Percentiles rank a stretch among this genome's conserved stretches.
These are phyloP conservation scores for Eucalyptus sp. DNA, from an alignment of 345 rosid genomes.

Conservation along the genomic window DNA sequence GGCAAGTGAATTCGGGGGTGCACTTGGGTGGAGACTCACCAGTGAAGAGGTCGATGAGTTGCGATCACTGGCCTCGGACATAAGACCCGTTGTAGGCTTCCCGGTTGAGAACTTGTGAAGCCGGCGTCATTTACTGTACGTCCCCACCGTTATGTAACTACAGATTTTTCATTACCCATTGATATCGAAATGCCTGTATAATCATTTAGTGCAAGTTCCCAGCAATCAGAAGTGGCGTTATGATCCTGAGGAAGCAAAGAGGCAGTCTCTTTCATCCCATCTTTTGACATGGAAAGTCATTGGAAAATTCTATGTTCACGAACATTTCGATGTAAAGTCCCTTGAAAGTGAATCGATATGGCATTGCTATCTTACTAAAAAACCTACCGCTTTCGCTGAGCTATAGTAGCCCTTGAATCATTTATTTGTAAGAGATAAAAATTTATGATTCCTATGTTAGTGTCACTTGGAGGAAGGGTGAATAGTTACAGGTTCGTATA, in stretches of 20 bases:
- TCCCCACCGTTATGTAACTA: background rate
- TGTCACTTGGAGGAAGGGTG: background rate
- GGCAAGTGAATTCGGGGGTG: slow-evolving; percentile 73
- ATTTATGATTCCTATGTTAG: background rate
- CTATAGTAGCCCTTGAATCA: background rate
- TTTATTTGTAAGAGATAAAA: background rate
- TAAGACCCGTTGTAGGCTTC: slow-evolving; percentile 51
- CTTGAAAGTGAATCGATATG: background rate
- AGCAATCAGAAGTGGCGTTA: background rate
- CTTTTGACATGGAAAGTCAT: background rate
- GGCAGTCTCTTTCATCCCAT: background rate
- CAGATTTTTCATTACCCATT: background rate
- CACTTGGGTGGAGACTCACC: slow-evolving; percentile 74
- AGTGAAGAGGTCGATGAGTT: slow-evolving; percentile 57
- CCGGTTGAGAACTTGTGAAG: slow-evolving; percentile 58
- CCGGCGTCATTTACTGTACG: background rate
- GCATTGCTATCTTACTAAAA: background rate
- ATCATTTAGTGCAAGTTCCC: background rate
- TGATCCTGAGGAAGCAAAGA: background rate
- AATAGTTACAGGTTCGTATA: too few relatives aligned
- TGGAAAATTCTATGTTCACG: background rate
- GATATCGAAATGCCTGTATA: background rate
- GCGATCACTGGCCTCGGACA: slow-evolving; percentile 58
- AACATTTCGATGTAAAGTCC: background rate
- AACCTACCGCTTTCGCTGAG: background rate